phyloP scores from a whole-genome alignment of 2,329 filamentous ascomycete genomes.

The Alternaria triticina region DNA sequence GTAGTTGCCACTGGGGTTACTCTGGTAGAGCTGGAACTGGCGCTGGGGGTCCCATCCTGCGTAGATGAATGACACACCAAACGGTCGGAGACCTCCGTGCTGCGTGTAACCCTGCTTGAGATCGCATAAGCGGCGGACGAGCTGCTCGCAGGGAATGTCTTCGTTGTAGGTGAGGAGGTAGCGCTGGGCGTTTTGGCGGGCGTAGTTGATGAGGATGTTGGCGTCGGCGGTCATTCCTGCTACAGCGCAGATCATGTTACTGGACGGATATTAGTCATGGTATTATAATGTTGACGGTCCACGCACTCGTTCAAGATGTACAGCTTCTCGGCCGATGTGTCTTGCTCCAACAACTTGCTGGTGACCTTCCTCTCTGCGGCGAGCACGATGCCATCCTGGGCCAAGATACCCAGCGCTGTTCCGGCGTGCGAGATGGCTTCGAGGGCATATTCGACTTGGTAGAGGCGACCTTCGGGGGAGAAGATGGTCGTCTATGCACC shows the following conservation, averaged over 20 bases:
- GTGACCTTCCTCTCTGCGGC: constrained; percentile 99
- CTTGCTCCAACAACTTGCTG: constrained; percentile 98
- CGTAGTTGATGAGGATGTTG: constrained; percentile 99
- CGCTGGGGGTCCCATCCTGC: constrained; percentile 95
- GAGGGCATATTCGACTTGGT: constrained; percentile 98
- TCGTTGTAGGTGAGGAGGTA: constrained; percentile 99
- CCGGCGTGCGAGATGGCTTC: constrained; percentile 99
- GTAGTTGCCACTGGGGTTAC: constrained; percentile 98
- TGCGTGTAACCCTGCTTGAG: constrained; percentile 99
- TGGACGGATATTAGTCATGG: constrained; percentile 48
- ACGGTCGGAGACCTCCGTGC: constrained; percentile 96
- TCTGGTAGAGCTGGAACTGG: constrained; percentile 98
- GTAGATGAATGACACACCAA: constrained; percentile 99
- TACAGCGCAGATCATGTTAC: constrained; percentile 99
- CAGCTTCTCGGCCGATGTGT: constrained; percentile 99
- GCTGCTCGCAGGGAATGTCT: constrained; percentile 99
- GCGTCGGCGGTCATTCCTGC: constrained; percentile 99
- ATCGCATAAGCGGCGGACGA: constrained; percentile 94
- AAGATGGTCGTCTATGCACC: constrained; percentile 90
- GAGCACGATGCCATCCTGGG: constrained; percentile 97
- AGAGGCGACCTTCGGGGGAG: constrained; percentile 96
- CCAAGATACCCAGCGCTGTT: constrained; percentile 94
- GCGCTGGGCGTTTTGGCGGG: constrained; percentile 92
- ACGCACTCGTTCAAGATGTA: constrained; percentile 97
- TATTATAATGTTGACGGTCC: neutral